These are phyloP conservation scores for Casuarina cunninghamiana DNA, from an alignment of 306 rosid species.

Conservation along the genomic window DNA sequence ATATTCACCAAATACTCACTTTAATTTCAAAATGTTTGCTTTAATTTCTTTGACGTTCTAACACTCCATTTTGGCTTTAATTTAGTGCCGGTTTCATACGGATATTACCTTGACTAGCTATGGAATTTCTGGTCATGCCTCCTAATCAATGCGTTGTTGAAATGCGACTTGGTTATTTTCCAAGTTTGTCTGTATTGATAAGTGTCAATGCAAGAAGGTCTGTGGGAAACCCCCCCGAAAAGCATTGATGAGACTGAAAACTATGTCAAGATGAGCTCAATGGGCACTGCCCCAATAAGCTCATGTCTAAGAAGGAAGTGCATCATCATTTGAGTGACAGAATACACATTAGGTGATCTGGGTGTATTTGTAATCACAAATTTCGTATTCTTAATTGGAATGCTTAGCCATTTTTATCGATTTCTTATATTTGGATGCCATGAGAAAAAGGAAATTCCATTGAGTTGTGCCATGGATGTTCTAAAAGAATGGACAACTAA, in stretches of 20 bases:
- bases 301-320: background rate
- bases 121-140: background rate
- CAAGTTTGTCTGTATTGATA: background rate
- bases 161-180: background rate
- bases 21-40: too few species aligned
- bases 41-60: too few species aligned
- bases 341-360: background rate
- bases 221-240: background rate
- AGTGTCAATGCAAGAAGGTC: background rate
- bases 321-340: background rate
- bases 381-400: background rate
- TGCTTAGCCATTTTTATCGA: background rate
- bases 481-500: too few species aligned
- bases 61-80: background rate
- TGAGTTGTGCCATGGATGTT: background rate
- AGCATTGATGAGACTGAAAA: background rate
- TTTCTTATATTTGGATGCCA: background rate
- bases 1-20: too few species aligned
- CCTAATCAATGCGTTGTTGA: conserved; percentile 3
- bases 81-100: too few species aligned
- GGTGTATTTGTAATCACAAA: background rate
- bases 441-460: background rate
- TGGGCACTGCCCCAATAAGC: background rate
- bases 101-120: background rate
- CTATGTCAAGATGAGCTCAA: background rate